Base-by-base conservation (phyloP, 257 asterid genomes). In the Solanum corneliomulleri region DNA sequence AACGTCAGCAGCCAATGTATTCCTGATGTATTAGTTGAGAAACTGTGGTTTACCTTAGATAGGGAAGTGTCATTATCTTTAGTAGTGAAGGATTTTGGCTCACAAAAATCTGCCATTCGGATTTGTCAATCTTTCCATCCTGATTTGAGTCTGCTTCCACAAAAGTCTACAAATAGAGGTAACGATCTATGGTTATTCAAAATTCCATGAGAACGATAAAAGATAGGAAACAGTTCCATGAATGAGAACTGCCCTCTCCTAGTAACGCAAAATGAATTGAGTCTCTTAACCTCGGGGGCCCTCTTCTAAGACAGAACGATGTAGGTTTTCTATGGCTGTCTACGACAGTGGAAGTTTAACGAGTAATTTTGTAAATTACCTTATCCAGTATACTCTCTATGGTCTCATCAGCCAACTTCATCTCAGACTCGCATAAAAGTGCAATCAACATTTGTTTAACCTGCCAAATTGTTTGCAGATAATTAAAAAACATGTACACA, bases 371-470 rank as follows among this genome's bases (percentile, higher is more conserved):
- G 82, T 27, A 86, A 88, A 91, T 87, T 82, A 95, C 99, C 94
- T 97, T 97, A 91, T 97, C 99, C 87, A 96, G 87, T 83, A 97
- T 95, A 21, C 91, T 91, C 91, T 96, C 99, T 81, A 97, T 93
- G 68, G 98, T 96, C 87, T 97, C 99, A 89, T 97, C 99, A 83
- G 98, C 95, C 92, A 97, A 91, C 95, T 92, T 96, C 99, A 97
- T 95, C 89, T 95, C 99, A 7, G 99, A 96, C 93, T 96, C 99
- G 1, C 94, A 93, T 41, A 97, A 84, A 88, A 95, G 98, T 80
- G 99, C 99, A 90, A 96, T 95, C 93, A 97, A 84, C 99, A 97
- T 97, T 92, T 97, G 98, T 92, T 97, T 97, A 86, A 97, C 99
- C 99, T 97, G 97, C 21, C 86, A 37, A 91, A 84, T 88, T 77